phyloP scores from a whole-genome alignment of 2,329 filamentous ascomycete genomes.

The Cercospora nicotianae region DNA sequence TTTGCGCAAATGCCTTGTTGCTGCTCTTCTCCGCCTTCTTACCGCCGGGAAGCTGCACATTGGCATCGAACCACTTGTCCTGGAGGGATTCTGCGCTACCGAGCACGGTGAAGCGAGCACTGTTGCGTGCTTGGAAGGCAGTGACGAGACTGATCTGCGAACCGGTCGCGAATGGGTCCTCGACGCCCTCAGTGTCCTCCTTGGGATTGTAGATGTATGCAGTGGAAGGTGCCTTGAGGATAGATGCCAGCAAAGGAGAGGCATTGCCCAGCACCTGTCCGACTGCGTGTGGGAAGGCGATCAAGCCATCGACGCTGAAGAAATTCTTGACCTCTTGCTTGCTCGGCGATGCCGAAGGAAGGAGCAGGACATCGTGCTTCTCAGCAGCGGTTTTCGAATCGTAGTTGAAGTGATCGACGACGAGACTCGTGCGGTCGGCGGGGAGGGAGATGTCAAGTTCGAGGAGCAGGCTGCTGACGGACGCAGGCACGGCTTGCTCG shows the following conservation, averaged over 20 bases:
- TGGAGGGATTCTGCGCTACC: conserved; percentile 85
- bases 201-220: conserved; percentile 94
- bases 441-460: conserved; percentile 91
- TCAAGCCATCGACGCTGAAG: conserved; percentile 67
- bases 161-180: conserved; percentile 83
- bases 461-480: conserved; percentile 74
- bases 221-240: conserved; percentile 78
- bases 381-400: conserved; percentile 74
- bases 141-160: conserved; percentile 81
- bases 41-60: conserved; percentile 59
- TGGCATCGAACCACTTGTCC: conserved; percentile 83
- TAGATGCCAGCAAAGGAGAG: conserved; percentile 73
- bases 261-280: conserved; percentile 78
- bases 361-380: conserved; percentile 82
- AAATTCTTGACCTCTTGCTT: conserved; percentile 72
- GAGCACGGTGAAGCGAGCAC: conserved; percentile 80
- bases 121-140: conserved; percentile 86
- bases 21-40: conserved; percentile 63
- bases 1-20: conserved; percentile 83
- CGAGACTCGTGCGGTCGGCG: conserved; percentile 75
- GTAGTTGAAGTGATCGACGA: conserved; percentile 96
- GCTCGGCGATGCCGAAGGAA: conserved; percentile 66
- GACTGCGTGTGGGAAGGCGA: conserved; percentile 80
- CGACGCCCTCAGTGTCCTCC: conserved; percentile 69
- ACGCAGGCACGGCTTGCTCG: conserved; percentile 65